Evolutionary conservation across 2,329 filamentous ascomycete genomes (phyloP).

Genomic region (Arthrobotrys sphaeroides): DNA sequence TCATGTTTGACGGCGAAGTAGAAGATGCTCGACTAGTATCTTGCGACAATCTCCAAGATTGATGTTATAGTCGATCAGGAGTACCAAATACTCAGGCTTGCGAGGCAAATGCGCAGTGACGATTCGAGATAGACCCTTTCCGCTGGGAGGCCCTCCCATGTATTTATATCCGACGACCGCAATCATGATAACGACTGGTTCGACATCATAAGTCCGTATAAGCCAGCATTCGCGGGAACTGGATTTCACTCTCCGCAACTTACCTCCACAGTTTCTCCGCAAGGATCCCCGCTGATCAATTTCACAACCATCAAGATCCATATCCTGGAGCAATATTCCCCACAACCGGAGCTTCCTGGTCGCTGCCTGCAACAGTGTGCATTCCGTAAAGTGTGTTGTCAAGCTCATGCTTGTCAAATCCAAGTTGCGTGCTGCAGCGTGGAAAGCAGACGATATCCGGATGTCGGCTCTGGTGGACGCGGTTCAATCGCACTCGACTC

Average conservation of each 20-base stretch:
- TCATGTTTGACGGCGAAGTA: conserved; percentile 14
- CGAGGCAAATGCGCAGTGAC: conserved; percentile 22
- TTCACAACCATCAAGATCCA: neutral
- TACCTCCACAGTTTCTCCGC: conserved; percentile 49
- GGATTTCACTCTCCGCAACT: neutral
- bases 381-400: conserved; percentile 26
- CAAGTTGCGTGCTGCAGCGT: neutral
- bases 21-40: neutral
- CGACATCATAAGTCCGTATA: neutral
- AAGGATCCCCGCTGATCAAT: conserved; percentile 20
- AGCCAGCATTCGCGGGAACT: neutral
- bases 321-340: conserved; percentile 1
- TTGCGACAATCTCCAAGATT: neutral
- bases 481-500: conserved; percentile 19
- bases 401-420: neutral
- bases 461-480: neutral
- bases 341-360: neutral
- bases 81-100: neutral
- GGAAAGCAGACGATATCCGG: neutral
- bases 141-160: conserved; percentile 1
- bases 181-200: neutral
- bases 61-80: neutral
- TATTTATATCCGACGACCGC: conserved; percentile 27
- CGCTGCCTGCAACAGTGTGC: neutral
- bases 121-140: neutral